A percentile compares a stretch with the other conserved stretches of the same genome.
These are phyloP conservation scores for Wickerhamomyces hampshirensis DNA, from an alignment of 805 yeast species.

Conservation along the genomic window DNA sequence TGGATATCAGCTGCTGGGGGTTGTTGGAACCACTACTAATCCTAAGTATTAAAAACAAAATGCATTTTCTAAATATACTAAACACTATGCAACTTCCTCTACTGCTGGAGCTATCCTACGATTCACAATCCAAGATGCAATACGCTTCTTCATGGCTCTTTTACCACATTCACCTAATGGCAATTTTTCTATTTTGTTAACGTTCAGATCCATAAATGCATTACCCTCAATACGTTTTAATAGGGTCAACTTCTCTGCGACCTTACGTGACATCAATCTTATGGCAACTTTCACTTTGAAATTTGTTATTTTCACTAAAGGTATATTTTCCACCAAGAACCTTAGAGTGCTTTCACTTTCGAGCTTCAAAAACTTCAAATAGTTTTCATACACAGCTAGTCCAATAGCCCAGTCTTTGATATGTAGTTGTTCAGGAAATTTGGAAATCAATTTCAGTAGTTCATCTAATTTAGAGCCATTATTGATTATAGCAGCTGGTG, in stretches of 20 bases:
- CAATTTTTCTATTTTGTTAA: slow-evolving; percentile 32
- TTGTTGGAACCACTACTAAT: too few species aligned
- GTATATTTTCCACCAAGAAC: slow-evolving; percentile 41
- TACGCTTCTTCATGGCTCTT: not conserved
- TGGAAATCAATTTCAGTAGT: slow-evolving; percentile 33
- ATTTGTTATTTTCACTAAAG: slow-evolving; percentile 33
- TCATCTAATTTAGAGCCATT: slow-evolving; percentile 28
- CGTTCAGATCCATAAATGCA: slow-evolving; percentile 19
- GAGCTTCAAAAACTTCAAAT: slow-evolving; percentile 31
- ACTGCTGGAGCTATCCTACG: not conserved
- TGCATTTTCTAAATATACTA: not conserved
- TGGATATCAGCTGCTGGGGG: too few species aligned
- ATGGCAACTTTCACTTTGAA: slow-evolving; percentile 43
- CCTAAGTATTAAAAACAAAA: too few species aligned
- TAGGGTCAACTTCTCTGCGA: slow-evolving; percentile 27
- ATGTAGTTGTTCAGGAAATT: slow-evolving; percentile 39
- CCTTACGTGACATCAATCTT: slow-evolving; percentile 45
- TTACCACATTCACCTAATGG: slow-evolving; percentile 35
- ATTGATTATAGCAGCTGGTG: slow-evolving; percentile 66
- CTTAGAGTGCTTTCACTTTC: slow-evolving; percentile 27
- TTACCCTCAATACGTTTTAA: slow-evolving; percentile 11
- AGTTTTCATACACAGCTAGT: slow-evolving; percentile 53
- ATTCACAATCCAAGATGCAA: not conserved
- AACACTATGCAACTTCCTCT: not conserved
- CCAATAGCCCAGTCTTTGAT: slow-evolving; percentile 52